phyloP scores from a whole-genome alignment of 139 green algal species.

The Eudorina sp. region DNA sequence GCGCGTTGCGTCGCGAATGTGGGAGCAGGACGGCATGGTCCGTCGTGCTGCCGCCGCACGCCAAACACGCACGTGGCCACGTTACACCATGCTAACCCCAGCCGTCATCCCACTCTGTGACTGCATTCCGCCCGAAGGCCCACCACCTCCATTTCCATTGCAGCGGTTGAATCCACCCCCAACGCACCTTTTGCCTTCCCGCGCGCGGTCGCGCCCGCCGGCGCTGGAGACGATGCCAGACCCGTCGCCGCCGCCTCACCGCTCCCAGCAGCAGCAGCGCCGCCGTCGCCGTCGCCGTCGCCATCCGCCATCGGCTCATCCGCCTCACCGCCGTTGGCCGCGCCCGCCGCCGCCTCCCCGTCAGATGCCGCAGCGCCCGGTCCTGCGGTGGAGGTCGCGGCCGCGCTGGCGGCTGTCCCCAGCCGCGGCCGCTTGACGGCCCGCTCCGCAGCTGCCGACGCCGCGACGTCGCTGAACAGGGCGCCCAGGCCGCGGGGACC shows the following conservation, averaged over 20 bases:
- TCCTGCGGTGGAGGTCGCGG: not conserved
- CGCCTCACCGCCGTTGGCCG: not conserved
- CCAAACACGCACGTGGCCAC: too few relatives aligned
- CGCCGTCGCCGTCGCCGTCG: not conserved
- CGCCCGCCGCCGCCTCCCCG: not conserved
- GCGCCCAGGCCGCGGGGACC: constrained; percentile 2
- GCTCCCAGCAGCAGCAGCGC: not conserved
- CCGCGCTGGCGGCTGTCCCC: not conserved
- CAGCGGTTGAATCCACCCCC: too few relatives aligned
- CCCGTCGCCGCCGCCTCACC: not conserved
- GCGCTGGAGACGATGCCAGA: not conserved
- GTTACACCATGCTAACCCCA: too few relatives aligned
- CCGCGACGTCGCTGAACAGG: constrained; percentile 7
- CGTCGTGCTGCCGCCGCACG: too few relatives aligned
- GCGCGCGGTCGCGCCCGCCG: not conserved
- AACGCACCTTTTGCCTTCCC: not conserved
- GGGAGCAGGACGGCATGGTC: too few relatives aligned
- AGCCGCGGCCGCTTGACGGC: not conserved
- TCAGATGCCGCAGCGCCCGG: not conserved
- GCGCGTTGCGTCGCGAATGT: too few relatives aligned
- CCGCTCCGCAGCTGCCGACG: not conserved
- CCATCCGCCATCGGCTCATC: constrained; percentile 9
- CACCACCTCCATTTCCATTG: too few relatives aligned
- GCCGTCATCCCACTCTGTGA: too few relatives aligned
- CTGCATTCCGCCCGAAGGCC: too few relatives aligned